A percentile compares a stretch with the other conserved stretches of the same genome.
These are phyloP conservation scores for Fusarium brachygibbosum DNA, from an alignment of 2,329 filamentous ascomycete species.

Conservation along the genomic window DNA sequence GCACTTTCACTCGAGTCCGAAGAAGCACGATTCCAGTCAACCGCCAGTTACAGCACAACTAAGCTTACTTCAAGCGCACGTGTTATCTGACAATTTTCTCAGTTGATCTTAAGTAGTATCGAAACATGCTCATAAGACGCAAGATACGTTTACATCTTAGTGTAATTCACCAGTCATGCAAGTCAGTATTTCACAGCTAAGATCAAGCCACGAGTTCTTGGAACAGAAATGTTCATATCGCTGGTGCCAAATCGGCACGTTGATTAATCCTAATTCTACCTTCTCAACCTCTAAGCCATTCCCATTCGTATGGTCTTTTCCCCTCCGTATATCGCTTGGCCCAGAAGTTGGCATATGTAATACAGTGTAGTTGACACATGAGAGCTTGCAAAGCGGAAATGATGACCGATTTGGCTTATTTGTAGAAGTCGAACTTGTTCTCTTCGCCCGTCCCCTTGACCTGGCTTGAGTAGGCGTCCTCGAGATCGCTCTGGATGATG, in stretches of 20 bases:
- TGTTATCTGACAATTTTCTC: neutral
- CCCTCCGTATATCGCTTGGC: slow-evolving; percentile 20
- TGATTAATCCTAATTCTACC: slow-evolving; percentile 42
- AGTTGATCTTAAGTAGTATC: neutral
- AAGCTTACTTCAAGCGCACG: neutral
- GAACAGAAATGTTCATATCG: slow-evolving; percentile 10
- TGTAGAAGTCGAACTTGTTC: slow-evolving; percentile 93
- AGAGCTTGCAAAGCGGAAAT: slow-evolving; percentile 15
- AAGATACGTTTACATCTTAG: no score
- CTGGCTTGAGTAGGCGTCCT: slow-evolving; percentile 97
- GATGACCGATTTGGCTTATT: slow-evolving; percentile 62
- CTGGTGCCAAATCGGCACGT: slow-evolving; percentile 18
- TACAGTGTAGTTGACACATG: slow-evolving; percentile 44
- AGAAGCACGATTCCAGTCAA: neutral
- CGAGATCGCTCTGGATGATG: slow-evolving; percentile 96
- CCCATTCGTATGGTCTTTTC: slow-evolving; percentile 29
- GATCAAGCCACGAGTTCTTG: slow-evolving; percentile 8
- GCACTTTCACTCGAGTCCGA: neutral
- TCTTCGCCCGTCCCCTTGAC: slow-evolving; percentile 82
- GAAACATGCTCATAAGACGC: neutral
- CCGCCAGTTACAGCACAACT: neutral
- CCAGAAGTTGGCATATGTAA: slow-evolving; percentile 36
- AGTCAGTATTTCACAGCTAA: neutral
- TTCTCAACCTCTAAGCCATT: slow-evolving; percentile 16
- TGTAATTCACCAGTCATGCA: neutral